These are phyloP conservation scores for Hygrophila difformis DNA, from an alignment of 257 asterid genomes.

Conservation along the genomic window DNA sequence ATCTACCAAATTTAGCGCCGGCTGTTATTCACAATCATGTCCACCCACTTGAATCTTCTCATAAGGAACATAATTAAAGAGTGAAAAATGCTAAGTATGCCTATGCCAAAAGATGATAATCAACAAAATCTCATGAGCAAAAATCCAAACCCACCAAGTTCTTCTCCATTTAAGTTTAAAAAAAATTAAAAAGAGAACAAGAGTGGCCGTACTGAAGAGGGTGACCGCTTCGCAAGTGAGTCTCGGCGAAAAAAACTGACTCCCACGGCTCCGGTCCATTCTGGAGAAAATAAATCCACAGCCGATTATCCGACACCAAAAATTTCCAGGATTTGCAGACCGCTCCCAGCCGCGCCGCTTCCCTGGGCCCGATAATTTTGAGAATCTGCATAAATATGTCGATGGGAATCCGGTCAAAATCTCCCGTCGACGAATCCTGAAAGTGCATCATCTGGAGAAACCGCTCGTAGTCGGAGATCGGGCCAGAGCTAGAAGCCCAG, in stretches of 20 bases:
- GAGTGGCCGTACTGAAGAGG: conserved; percentile 57
- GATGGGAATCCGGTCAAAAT: conserved; percentile 69
- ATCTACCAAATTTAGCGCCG: too few species aligned
- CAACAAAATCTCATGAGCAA: background rate
- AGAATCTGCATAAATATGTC: conserved; percentile 62
- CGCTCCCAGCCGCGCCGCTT: conserved; percentile 54
- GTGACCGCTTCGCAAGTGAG: conserved; percentile 61
- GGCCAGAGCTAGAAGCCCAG: conserved; percentile 13
- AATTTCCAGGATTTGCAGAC: conserved; percentile 81
- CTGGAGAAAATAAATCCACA: conserved; percentile 90
- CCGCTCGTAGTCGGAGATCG: conserved; percentile 32
- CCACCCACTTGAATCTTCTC: too few species aligned
- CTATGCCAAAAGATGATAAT: too few species aligned
- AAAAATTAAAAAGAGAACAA: background rate
- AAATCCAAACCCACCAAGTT: background rate
- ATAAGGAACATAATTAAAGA: too few species aligned
- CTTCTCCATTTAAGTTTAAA: background rate
- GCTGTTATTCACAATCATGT: too few species aligned
- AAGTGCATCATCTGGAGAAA: conserved; percentile 42
- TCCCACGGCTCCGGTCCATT: conserved; percentile 73
- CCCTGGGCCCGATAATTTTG: conserved; percentile 65
- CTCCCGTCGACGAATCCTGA: conserved; percentile 63
- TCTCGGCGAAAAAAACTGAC: conserved; percentile 75
- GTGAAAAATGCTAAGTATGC: too few species aligned
- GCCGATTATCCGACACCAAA: conserved; percentile 65